Evolutionary conservation across 331 rosid species (phyloP), one percentile per base, ranked within the genome.

Genomic region (Acacia pycnantha): DNA sequence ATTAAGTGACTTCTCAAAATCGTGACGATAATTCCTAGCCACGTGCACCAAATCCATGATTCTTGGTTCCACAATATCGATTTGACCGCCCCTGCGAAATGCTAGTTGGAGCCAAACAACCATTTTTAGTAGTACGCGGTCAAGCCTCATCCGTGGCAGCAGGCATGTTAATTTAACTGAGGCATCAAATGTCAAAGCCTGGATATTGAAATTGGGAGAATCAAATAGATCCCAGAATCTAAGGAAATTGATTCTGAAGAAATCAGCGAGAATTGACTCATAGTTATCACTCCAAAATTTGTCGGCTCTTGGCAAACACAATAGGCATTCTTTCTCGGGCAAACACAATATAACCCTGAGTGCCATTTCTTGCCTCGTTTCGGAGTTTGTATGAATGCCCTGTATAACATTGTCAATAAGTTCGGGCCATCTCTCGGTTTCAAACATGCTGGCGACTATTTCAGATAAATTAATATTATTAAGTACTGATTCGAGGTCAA

Each of bases 391-490:
- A 1, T 59, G 6, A 33, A 75, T 0, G 29, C 59, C 71, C 0
- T 21, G 0, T 24, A 70, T 0, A 16, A 79, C 8, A 62, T 76
- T 76, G 6, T 59, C 64, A 27, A 76, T 79, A 80, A 80, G 70
- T 53, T 80, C 87, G 1, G 1, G 7, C 87, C 87, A 84, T 11
- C 53, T 54, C 6, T 26, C 65, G 15, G 0, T 21, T 6, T 14
- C 2, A 41, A 37, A 80, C 21, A 70, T 11, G 70, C 71, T 27
- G 15, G 31, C 21, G 8, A 70, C 31, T 14, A 14, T 10, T 59
- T 37, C 35, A 19, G 70, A 47, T 10, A 80, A 41, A 46, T 4
- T 8, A 40, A 18, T 1, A 6, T 15, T 11, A 14, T 16, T 5
- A 22, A 50, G 47, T 15, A 69, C 2, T 6, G 11, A 3, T 2